Percentiles rank a stretch among this genome's conserved stretches.
phyloP scores from a whole-genome alignment of 331 rosid genomes.

The Acacia pycnantha region DNA sequence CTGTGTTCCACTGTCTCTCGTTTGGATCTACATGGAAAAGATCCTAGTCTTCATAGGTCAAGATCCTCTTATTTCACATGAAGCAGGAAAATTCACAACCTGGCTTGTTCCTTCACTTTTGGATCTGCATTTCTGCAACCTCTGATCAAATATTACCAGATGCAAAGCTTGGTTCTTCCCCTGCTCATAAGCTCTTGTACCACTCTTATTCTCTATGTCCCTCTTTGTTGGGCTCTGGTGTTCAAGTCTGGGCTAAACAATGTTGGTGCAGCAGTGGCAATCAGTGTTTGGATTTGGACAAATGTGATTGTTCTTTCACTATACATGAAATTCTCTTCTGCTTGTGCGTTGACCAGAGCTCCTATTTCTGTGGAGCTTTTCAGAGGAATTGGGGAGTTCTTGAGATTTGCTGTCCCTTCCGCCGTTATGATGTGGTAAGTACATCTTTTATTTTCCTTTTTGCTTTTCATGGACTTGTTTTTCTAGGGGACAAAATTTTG shows the following conservation, averaged over 20 bases:
- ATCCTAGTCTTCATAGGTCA: not conserved
- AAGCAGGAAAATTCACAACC: not conserved
- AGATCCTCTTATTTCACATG: not conserved
- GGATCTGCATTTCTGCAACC: not conserved
- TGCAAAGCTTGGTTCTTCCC: slow-evolving; percentile 34
- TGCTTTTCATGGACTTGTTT: not conserved
- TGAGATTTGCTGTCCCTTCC: not conserved
- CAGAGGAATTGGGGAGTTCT: not conserved
- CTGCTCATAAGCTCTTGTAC: slow-evolving; percentile 48
- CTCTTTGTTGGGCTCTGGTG: slow-evolving; percentile 62
- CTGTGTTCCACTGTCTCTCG: slow-evolving; percentile 51
- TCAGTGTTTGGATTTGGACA: not conserved
- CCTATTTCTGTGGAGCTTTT: not conserved
- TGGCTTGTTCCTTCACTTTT: not conserved
- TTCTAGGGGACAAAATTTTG: not conserved
- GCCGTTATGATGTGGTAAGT: slow-evolving; percentile 6
- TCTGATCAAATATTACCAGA: not conserved
- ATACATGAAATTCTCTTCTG: not conserved
- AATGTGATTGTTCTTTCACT: not conserved
- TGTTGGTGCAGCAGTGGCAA: slow-evolving; percentile 40
- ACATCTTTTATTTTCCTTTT: not conserved
- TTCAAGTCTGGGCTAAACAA: slow-evolving; percentile 47
- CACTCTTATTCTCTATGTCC: slow-evolving; percentile 43
- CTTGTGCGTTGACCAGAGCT: not conserved
- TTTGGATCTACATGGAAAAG: slow-evolving; percentile 35